Base-by-base conservation (phyloP, 2,329 filamentous ascomycete genomes). In the Diaporthe helianthi region DNA sequence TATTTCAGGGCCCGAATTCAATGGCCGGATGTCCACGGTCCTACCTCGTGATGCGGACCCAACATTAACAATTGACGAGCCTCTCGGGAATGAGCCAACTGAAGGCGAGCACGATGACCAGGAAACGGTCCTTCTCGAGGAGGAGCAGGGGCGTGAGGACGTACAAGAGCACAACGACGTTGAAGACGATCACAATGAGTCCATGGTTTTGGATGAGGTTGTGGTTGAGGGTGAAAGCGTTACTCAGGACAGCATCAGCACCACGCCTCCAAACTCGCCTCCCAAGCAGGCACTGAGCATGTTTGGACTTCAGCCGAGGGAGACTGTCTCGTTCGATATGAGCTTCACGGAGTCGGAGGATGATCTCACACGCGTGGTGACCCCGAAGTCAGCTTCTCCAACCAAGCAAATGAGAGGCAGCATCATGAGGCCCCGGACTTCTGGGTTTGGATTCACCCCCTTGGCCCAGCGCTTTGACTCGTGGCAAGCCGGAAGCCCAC, bases 401-500 rank as follows among this genome's bases (percentile, higher is more conserved):
- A 72, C 70, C 8, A 79, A 77, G 73, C 74, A 74, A 22, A 69
- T 70, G n/a, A 69, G 71, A 44, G 68, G 65, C 52, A 72, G 68
- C 54, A 67, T 68, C 46, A 71, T 55, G 51, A 72, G 80, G 72
- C 55, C 75, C 71, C 29, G 74, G 46, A 71, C 72, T 17, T 71
- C 76, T 36, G 79, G 80, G 22, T 75, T 86, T 64, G 87, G 87
- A 1, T 90, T 92, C 71, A 90, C 88, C 4, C 87, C 88, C 33
- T 78, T 92, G 49, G 86, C 86, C 13, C 81, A 84, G 22, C 70
- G 72, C 24, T 65, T 73, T 17, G 66, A 68, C 29, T 67, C 84
- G 29, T 93, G 91, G 91, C 84, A 85, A 72, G 83, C 90, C 1
- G 83, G 83, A 29, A 91, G 87, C 72, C 88, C 89, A 3, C 75